Percentiles rank a stretch among this genome's conserved stretches.
phyloP scores from a whole-genome alignment of 768 basidiomycete genomes.

The Boletus fagicola region DNA sequence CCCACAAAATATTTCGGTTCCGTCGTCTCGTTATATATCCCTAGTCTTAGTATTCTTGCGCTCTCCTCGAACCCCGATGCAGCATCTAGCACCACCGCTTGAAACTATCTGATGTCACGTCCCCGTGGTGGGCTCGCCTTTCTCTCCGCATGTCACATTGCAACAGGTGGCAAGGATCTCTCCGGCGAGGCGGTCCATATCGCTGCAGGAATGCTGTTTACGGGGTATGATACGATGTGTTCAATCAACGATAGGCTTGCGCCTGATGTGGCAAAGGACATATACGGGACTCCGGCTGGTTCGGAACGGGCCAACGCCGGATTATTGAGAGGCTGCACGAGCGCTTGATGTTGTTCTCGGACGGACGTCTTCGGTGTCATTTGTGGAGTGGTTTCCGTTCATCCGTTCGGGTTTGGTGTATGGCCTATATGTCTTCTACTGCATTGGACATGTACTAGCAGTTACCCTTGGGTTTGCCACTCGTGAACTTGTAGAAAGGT shows the following conservation, averaged over 20 bases:
- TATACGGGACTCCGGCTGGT: constrained; percentile 30
- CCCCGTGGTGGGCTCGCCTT: constrained; percentile 37
- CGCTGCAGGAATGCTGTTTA: constrained; percentile 40
- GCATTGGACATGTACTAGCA: background rate
- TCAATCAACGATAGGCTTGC: constrained; percentile 39
- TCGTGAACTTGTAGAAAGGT: no score
- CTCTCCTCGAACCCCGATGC: no score
- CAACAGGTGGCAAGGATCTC: constrained; percentile 34
- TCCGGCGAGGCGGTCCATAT: constrained; percentile 42
- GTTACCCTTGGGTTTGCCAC: no score
- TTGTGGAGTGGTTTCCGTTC: background rate
- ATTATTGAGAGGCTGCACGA: background rate
- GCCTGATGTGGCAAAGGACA: constrained; percentile 30
- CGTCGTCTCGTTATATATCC: no score
- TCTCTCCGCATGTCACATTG: constrained; percentile 48
- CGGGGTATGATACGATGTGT: constrained; percentile 44
- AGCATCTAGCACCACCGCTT: background rate
- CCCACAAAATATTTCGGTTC: no score
- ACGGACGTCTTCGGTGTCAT: background rate
- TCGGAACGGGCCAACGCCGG: background rate
- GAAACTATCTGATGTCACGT: constrained; percentile 3
- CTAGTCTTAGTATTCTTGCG: no score
- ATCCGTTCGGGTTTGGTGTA: background rate
- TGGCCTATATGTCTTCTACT: background rate
- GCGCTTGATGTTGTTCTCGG: constrained; percentile 8